These are phyloP conservation scores for Citrullus amarus DNA, from an alignment of 306 rosid species.

Conservation along the genomic window DNA sequence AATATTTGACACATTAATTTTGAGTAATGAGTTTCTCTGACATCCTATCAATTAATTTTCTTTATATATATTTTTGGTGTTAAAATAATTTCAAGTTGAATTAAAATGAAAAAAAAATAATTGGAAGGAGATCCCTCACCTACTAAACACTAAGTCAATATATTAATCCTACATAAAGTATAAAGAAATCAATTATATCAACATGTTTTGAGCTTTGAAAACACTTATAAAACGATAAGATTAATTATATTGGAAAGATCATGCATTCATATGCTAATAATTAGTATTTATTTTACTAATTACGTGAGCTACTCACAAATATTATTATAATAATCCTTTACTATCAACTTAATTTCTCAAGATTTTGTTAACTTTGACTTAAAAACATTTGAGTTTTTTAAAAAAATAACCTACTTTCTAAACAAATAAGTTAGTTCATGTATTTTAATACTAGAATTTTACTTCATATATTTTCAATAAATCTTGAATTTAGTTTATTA, in stretches of 20 bases:
- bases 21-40: neutral
- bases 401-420: too few relatives aligned
- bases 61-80: neutral
- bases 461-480: too few relatives aligned
- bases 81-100: neutral
- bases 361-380: too few relatives aligned
- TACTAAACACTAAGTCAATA: neutral
- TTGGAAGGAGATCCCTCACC: neutral
- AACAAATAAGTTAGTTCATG: too few relatives aligned
- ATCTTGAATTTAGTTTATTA: too few relatives aligned
- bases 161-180: neutral
- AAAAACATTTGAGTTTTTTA: too few relatives aligned
- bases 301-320: neutral
- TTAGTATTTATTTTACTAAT: neutral
- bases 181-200: neutral
- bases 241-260: neutral
- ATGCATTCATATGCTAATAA: constrained; percentile 1
- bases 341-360: too few relatives aligned
- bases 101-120: neutral
- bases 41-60: neutral
- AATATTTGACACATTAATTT: neutral
- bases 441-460: too few relatives aligned
- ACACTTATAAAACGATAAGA: neutral
- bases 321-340: neutral
- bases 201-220: neutral